phyloP scores from a whole-genome alignment of 192 early-diverging fungal species.

The Gonapodya prolifera region DNA sequence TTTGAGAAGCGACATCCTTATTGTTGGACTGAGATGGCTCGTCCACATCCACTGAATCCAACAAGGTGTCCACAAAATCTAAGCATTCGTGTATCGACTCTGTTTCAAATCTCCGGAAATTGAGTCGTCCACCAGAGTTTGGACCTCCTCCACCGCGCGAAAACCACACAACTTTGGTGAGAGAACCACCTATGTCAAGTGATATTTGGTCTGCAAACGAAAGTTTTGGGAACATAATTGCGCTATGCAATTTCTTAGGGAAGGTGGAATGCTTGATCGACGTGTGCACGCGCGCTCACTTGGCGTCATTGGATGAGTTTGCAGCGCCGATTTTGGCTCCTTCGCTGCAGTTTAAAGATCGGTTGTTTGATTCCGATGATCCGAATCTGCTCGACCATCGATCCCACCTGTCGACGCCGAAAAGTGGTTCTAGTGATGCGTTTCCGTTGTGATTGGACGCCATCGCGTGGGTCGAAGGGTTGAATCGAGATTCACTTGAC shows the following conservation, averaged over 20 bases:
- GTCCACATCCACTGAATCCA: conserved; percentile 19
- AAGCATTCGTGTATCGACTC: conserved; percentile 82
- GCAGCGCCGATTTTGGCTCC: neutral
- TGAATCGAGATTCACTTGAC: too few species aligned
- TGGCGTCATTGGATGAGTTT: neutral
- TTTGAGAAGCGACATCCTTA: neutral
- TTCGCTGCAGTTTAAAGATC: neutral
- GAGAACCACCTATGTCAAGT: conserved; percentile 25
- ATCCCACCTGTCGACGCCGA: neutral
- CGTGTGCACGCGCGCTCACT: neutral
- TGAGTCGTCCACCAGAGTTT: conserved; percentile 66
- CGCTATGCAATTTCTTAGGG: neutral
- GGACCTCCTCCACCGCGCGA: conserved; percentile 23
- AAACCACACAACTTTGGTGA: conserved; percentile 51
- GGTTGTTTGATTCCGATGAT: neutral
- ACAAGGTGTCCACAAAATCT: conserved; percentile 58
- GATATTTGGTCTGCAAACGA: neutral
- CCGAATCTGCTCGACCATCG: neutral
- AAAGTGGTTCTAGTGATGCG: neutral
- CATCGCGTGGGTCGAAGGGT: too few species aligned
- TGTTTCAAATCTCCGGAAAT: conserved; percentile 91
- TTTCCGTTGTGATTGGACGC: too few species aligned
- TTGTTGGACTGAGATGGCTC: neutral
- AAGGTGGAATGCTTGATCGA: neutral
- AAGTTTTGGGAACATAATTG: neutral